A percentile compares a stretch with the other conserved stretches of the same genome.
Evolutionary conservation across 2,329 filamentous ascomycete genomes (phyloP).

Genomic region (Coniochaeta ligniaria): DNA sequence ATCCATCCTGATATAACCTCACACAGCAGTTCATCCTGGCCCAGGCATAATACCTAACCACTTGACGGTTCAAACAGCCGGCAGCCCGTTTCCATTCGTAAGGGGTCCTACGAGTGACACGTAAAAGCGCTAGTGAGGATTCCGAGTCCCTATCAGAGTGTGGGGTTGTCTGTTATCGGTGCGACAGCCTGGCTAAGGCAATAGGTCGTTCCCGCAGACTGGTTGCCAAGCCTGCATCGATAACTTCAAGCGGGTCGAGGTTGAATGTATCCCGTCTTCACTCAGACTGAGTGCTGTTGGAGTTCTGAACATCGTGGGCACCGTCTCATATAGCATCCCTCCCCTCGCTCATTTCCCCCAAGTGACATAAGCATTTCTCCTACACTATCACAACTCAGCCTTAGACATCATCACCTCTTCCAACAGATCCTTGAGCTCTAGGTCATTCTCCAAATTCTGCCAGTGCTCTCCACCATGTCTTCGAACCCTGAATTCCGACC

Average conservation of each 20-base stretch:
- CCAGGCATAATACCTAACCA: too few species aligned
- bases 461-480: conserved; percentile 23
- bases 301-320: background rate
- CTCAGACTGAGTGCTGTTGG: background rate
- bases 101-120: background rate
- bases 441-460: conserved; percentile 2
- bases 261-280: background rate
- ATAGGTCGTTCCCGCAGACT: background rate
- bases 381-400: background rate
- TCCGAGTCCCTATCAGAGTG: background rate
- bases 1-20: too few species aligned
- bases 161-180: background rate
- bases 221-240: background rate
- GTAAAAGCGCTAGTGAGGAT: background rate
- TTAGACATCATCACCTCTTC: background rate
- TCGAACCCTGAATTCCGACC: conserved; percentile 12
- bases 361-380: background rate
- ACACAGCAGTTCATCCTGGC: too few species aligned
- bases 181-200: background rate
- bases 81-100: background rate
- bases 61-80: background rate
- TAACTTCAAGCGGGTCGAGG: background rate
- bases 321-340: background rate
- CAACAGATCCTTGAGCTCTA: background rate
- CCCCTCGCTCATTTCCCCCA: background rate